Conservation (phyloP, 176 grass and related monocot genomes). For the Ensete glaucum region DNA sequence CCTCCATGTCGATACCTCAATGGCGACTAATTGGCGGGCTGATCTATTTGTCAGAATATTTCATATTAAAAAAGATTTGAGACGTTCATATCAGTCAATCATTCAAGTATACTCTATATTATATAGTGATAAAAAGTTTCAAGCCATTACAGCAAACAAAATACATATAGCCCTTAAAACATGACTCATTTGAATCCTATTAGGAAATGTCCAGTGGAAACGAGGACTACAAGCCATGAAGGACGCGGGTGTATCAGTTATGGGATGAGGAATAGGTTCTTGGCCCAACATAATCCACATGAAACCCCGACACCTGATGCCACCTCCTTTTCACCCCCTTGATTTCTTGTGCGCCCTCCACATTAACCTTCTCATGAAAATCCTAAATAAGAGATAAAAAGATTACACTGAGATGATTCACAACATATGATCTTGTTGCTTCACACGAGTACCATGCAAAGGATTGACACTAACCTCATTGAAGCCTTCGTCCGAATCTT, state of each 20-base stretch:
- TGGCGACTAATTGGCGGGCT: too few species aligned
- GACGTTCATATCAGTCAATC: not conserved
- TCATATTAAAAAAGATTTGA: not conserved
- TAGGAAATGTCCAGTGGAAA: not conserved
- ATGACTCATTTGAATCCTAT: not conserved
- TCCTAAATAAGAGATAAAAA: not conserved
- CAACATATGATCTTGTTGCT: too few species aligned
- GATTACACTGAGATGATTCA: too few species aligned
- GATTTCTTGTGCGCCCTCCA: not conserved
- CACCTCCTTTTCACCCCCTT: not conserved
- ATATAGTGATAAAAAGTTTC: slow-evolving; percentile 20
- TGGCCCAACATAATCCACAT: slow-evolving; percentile 69
- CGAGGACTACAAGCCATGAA: not conserved
- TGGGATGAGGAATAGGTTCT: slow-evolving; percentile 62
- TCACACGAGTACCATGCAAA: too few species aligned
- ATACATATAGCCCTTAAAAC: slow-evolving; percentile 21
- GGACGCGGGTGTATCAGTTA: slow-evolving; percentile 30
- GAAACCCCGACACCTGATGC: slow-evolving; percentile 45
- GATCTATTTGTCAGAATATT: too few species aligned
- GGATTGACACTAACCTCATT: slow-evolving; percentile 26
- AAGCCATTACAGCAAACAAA: slow-evolving; percentile 31
- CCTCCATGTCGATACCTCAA: rapidly evolving
- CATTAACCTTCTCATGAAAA: not conserved
- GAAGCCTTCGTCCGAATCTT: slow-evolving; percentile 17
- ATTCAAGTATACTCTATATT: slow-evolving; percentile 15